Percentiles rank a stretch among this genome's conserved stretches.
phyloP scores from a whole-genome alignment of 116 monocot genomes.

The Phalaenopsis hybrid region DNA sequence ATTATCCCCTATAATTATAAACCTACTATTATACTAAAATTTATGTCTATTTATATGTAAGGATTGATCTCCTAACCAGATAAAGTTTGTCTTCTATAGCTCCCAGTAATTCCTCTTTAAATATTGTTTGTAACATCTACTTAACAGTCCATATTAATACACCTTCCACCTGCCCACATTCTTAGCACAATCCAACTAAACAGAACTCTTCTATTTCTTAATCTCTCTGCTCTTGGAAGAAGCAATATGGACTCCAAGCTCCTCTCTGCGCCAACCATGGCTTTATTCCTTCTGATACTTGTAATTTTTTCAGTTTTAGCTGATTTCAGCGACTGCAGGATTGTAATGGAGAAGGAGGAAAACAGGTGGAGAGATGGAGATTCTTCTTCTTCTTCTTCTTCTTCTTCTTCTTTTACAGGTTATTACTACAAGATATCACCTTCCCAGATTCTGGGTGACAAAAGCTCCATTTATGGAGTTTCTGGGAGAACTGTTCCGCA shows the following conservation, averaged over 20 bases:
- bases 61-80: neutral
- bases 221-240: neutral
- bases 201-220: neutral
- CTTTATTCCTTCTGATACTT: conserved; percentile 9
- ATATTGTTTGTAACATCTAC: neutral
- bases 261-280: too few species aligned
- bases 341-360: neutral
- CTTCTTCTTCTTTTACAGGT: neutral
- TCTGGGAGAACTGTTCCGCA: conserved; percentile 17
- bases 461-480: conserved; percentile 6
- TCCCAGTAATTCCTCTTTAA: too few species aligned
- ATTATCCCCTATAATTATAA: neutral
- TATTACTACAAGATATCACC: conserved; percentile 10
- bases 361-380: neutral
- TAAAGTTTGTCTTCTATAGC: too few species aligned
- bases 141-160: neutral
- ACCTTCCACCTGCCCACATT: conserved; percentile 1
- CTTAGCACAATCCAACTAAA: neutral
- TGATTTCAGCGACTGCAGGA: conserved; percentile 5
- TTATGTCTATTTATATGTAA: neutral
- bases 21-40: neutral
- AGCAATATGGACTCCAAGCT: neutral
- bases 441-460: neutral
- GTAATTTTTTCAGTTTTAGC: conserved; percentile 3
- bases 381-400: neutral